Percentiles rank a stretch among this genome's conserved stretches.
Evolutionary conservation across 2,329 filamentous ascomycete species (phyloP).

Genomic region (Fusarium stilboides): DNA sequence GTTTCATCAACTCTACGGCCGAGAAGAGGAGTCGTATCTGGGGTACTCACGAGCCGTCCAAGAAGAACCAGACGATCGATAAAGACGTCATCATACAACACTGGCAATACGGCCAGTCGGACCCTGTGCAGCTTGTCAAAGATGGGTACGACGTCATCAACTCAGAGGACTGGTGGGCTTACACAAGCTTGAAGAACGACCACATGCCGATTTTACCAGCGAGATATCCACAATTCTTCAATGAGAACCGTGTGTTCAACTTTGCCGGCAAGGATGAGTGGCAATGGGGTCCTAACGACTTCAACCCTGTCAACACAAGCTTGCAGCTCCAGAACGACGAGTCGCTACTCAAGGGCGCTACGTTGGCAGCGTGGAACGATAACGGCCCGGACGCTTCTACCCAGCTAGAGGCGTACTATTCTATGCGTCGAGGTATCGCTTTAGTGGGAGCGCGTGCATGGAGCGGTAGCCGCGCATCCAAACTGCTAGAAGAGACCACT

Average conservation of each 20-base stretch:
- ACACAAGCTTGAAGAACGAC: constrained; percentile 30
- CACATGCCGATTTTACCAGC: constrained; percentile 33
- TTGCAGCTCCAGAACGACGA: constrained; percentile 11
- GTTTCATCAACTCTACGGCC: constrained; percentile 19
- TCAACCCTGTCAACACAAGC: constrained; percentile 19
- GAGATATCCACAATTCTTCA: constrained; percentile 28
- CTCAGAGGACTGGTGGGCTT: constrained; percentile 35
- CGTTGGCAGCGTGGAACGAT: constrained; percentile 24
- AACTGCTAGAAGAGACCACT: not conserved
- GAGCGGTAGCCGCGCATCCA: constrained; percentile 18
- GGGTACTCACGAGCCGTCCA: constrained; percentile 21
- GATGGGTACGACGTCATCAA: constrained; percentile 27
- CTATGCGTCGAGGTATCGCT: constrained; percentile 30
- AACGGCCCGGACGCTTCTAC: constrained; percentile 26
- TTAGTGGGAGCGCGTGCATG: constrained; percentile 23
- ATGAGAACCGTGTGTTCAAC: constrained; percentile 14
- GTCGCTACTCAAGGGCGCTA: not conserved
- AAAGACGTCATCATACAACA: constrained; percentile 21
- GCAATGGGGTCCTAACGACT: constrained; percentile 28
- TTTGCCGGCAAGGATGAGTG: constrained; percentile 10
- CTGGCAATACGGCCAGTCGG: constrained; percentile 33
- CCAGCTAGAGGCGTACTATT: constrained; percentile 27
- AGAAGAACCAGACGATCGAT: constrained; percentile 22
- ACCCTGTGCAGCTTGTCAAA: constrained; percentile 13
- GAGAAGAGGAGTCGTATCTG: constrained; percentile 26